Base-by-base conservation (phyloP, 495 filamentous ascomycete species). In the Penicillium mononematosum region DNA sequence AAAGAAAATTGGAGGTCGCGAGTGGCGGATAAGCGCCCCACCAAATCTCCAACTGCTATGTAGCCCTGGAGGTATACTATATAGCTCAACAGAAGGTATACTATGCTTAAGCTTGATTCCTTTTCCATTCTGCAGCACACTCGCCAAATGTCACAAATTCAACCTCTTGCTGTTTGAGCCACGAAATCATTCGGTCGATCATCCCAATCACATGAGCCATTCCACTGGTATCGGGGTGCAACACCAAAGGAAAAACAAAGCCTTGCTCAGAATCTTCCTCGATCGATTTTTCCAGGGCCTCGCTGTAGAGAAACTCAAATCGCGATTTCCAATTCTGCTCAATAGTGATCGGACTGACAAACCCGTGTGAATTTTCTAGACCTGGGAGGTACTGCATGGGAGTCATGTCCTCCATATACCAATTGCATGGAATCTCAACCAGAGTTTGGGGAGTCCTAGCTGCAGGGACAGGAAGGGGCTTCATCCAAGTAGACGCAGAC, bases 141-240 rank as follows among this genome's bases (percentile, higher is more conserved):
- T 62, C 46, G 17, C 51, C 59, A 55, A 32, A 62, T 17, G 59
- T 62, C 31, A 58, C 39, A n/a, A 57, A 57, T 42, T 58, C 50
- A 42, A 53, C 50, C 38, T 58, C 75, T 51, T 63, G 71, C 27
- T 69, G 70, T 65, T 78, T 74, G 66, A 86, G 51, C 81, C 82
- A 85, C 25, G 41, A 58, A 51, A 86, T 63, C 64, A 81, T 73
- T 36, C 79, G 66, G 65, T 86, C 80, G 47, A 84, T 58, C 83
- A 85, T 85, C 0, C 79, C 77, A 63, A 83, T 78, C 10, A 85
- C 75, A 75, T 85, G 82, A 27, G 82, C 77, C 81, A 83, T 85
- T 8, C 83, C 83, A 61, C 79, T 82, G 11, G 81, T 84, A 70
- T 85, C 81, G 19, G 83, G 82, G 66, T 85, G 83, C 72, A 83